These are phyloP conservation scores for Salisapilia sapeloensis DNA, from an alignment of 352 stramenopile genomes.

Conservation along the genomic window DNA sequence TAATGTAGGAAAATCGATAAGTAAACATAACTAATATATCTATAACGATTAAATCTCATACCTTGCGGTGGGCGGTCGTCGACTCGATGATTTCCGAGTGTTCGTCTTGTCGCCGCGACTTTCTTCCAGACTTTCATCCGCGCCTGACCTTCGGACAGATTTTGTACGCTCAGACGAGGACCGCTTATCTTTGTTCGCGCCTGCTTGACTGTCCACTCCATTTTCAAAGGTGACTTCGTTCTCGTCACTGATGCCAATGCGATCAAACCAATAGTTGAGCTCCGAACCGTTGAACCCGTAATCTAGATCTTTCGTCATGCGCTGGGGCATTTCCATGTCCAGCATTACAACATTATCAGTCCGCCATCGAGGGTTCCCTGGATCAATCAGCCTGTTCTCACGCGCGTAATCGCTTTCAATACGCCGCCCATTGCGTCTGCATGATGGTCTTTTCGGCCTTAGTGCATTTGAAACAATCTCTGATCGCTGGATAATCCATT, in stretches of 20 bases:
- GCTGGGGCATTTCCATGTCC: constrained; percentile 81
- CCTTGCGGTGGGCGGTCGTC: too few species aligned
- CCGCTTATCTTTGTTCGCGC: constrained; percentile 14
- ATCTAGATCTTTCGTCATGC: constrained; percentile 66
- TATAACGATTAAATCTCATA: too few species aligned
- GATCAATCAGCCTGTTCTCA: constrained; percentile 67
- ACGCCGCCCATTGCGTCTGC: constrained; percentile 31
- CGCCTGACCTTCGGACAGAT: too few species aligned
- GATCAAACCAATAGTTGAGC: constrained; percentile 57
- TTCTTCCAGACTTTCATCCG: too few species aligned
- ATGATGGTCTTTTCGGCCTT: constrained; percentile 43
- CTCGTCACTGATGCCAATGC: constrained; percentile 20
- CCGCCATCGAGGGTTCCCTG: constrained; percentile 76
- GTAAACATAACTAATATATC: too few species aligned
- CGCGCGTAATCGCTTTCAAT: constrained; percentile 87
- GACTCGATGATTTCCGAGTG: too few species aligned
- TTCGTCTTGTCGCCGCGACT: too few species aligned
- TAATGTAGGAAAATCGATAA: too few species aligned
- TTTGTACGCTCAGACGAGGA: too few species aligned
- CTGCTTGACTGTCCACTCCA: constrained; percentile 16
- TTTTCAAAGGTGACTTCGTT: constrained; percentile 50
- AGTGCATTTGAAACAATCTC: constrained; percentile 43
- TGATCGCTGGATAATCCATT: constrained; percentile 72
- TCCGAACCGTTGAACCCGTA: constrained; percentile 12
- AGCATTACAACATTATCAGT: constrained; percentile 83